Evolutionary conservation across 768 basidiomycete genomes (phyloP), one percentile per base, ranked within the genome.

Genomic region (Pleurotus citrinopileatus): DNA sequence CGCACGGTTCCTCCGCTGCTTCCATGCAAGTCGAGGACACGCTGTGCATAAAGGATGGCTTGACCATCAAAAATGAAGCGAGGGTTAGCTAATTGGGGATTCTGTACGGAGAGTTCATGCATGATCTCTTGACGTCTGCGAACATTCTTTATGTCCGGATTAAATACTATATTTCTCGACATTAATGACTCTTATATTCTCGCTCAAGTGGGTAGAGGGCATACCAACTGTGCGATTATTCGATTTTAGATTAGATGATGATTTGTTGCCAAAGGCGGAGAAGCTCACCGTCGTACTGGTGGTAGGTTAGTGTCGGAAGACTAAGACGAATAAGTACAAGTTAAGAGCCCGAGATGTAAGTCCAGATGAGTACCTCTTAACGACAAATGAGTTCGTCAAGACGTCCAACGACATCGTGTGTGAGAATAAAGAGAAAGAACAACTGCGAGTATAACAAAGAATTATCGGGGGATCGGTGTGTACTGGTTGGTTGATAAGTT

Each of bases 1-100:
- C 70, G 46, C 42, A 72, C 73, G 27, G 61, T 65, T 0, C 61
- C 64, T 1, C 63, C 55, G 10, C 68, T 67, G 0, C 71, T 67
- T 15, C 58, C 61, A n/a, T 61, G 26, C 7, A 73, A 61, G 1
- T 66, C 46, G 2, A 77, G 65, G 0, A 29, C 52, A 0, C 52
- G 59, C 0, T 73, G 67, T 0, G 74, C 65, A 36, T 76, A 83
- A 0, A 77, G 60, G 0, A 80, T 72, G 0, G 68, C 67, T 2
- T 67, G 66, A 0, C 79, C 74, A 46, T 83, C 80, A 52, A 76
- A 83, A 3, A 81, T 59, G 3, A 71, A 65, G 12, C 69, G 72
- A 0, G 77, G 77, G 12, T 60, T 67, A 56, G 81, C 81, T 0
- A 71, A 5, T 0, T 48, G 50, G 0, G 78, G 72, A 0, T 70